These are phyloP conservation scores for Brassica rapa DNA, from an alignment of 345 rosid genomes.

Conservation along the genomic window DNA sequence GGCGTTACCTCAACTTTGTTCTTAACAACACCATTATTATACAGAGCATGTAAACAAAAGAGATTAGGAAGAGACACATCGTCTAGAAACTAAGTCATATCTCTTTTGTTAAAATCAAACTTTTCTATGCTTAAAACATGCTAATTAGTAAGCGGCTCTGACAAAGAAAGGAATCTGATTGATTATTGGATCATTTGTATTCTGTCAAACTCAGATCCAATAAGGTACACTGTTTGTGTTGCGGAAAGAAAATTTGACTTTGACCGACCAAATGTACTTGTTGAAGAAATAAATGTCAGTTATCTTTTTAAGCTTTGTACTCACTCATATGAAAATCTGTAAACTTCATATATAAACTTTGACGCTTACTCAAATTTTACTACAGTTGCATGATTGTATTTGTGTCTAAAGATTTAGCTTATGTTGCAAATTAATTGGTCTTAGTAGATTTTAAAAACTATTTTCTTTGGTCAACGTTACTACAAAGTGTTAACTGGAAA, in stretches of 20 bases:
- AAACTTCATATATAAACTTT: constrained; percentile 14
- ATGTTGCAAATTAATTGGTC: constrained; percentile 20
- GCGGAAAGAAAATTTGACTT: constrained; percentile 36
- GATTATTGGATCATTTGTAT: constrained; percentile 29
- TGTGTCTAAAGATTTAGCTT: constrained; percentile 5
- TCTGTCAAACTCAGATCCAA: constrained; percentile 28
- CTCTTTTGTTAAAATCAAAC: neutral
- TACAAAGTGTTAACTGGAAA: constrained; percentile 38
- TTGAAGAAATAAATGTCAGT: constrained; percentile 13
- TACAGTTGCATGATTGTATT: neutral
- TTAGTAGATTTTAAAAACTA: constrained; percentile 54
- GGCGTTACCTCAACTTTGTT: neutral
- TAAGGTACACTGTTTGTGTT: constrained; percentile 13
- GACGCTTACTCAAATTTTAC: neutral
- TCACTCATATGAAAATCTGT: neutral
- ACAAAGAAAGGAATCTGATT: neutral
- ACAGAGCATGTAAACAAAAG: neutral
- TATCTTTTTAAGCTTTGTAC: neutral
- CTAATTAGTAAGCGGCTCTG: neutral
- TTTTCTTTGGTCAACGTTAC: constrained; percentile 40
- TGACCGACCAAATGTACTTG: constrained; percentile 38
- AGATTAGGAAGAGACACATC: neutral
- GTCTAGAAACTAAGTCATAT: neutral
- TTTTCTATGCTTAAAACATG: neutral
- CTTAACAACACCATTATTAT: neutral